Evolutionary conservation across 2,329 filamentous ascomycete species (phyloP).

Genomic region (Sarocladium oryzae): DNA sequence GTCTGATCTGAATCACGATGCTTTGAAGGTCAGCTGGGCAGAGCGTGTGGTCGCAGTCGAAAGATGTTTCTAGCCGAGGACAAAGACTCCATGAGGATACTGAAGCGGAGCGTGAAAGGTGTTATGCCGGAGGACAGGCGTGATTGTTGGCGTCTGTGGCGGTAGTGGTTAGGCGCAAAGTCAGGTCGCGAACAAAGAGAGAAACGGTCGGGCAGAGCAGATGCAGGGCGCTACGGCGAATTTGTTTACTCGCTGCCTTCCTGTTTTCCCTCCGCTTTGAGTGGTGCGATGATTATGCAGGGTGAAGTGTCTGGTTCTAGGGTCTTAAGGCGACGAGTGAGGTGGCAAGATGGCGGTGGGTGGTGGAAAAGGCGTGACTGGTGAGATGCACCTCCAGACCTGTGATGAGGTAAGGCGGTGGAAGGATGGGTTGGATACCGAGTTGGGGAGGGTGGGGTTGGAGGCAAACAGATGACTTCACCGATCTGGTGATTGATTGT

Average conservation of each 20-base stretch:
- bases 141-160: constrained; percentile 5
- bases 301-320: neutral
- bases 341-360: neutral
- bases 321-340: neutral
- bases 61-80: neutral
- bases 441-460: too few species aligned
- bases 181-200: neutral
- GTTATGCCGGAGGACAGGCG: neutral
- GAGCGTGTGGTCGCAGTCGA: constrained; percentile 6
- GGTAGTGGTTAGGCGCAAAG: neutral
- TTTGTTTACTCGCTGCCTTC: neutral
- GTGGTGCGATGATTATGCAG: constrained; percentile 1
- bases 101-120: neutral
- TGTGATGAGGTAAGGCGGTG: constrained; percentile 4
- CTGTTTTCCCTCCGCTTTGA: neutral
- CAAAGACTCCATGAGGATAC: constrained; percentile 6
- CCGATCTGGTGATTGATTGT: neutral
- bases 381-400: neutral
- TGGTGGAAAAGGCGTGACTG: neutral
- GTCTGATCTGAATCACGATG: neutral
- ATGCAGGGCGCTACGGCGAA: neutral
- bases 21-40: neutral
- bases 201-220: neutral
- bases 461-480: constrained; percentile 6
- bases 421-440: too few species aligned